These are phyloP conservation scores for Colletotrichum spinosum DNA, from an alignment of 2,329 filamentous ascomycete genomes.

Conservation along the genomic window DNA sequence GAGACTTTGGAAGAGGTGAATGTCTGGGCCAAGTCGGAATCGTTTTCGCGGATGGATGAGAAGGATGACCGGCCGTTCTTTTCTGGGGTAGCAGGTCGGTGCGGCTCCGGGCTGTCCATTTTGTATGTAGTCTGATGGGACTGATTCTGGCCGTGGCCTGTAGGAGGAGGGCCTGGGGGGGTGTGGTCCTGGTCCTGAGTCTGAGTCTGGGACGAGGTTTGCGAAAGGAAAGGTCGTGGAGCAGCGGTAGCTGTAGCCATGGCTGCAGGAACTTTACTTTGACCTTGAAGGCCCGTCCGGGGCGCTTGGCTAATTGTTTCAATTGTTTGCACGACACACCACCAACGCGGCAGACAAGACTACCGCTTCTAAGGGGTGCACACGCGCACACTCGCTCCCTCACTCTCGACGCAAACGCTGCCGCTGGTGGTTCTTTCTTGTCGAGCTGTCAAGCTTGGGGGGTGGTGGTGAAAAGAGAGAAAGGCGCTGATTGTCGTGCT, in stretches of 20 bases:
- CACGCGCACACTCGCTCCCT: conserved; percentile 17
- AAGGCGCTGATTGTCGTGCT: conserved; percentile 10
- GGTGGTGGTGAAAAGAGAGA: not conserved
- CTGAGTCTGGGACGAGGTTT: conserved; percentile 34
- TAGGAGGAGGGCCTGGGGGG: conserved; percentile 45
- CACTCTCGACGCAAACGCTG: not conserved
- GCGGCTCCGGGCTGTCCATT: conserved; percentile 43
- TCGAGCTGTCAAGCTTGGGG: conserved; percentile 11
- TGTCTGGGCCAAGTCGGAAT: conserved; percentile 69
- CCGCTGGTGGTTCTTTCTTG: too few species aligned
- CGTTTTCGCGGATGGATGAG: conserved; percentile 71
- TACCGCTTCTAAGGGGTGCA: not conserved
- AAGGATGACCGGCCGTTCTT: conserved; percentile 65
- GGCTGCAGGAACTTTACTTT: conserved; percentile 35
- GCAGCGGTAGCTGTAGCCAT: conserved; percentile 35
- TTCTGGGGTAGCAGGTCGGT: conserved; percentile 46
- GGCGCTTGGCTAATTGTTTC: conserved; percentile 35
- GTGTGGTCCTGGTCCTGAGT: conserved; percentile 48
- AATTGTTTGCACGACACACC: conserved; percentile 35
- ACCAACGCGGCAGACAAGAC: conserved; percentile 5
- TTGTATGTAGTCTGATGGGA: conserved; percentile 39
- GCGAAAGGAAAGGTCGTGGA: conserved; percentile 32
- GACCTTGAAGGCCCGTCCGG: conserved; percentile 34
- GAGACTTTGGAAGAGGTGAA: conserved; percentile 74
- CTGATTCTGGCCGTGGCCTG: conserved; percentile 32